Base-by-base conservation (phyloP, 2,329 filamentous ascomycete species). In the Myrmaecium sp. region DNA sequence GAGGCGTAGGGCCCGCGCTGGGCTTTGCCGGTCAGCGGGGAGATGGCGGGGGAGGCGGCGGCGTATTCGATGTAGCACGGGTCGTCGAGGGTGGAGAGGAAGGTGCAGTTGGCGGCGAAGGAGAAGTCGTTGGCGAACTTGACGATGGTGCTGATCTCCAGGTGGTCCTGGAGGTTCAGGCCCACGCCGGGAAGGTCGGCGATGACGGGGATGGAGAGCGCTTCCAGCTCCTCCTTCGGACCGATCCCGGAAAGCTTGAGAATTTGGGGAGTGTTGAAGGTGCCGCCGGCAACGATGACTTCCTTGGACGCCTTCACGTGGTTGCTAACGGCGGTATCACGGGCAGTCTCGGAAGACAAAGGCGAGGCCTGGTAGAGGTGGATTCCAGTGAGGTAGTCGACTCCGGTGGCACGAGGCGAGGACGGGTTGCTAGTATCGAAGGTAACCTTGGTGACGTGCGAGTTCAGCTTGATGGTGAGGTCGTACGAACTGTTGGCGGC, bases 191-290 rank as follows among this genome's bases (percentile, higher is more conserved):
- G 63, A 0, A 68, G 62, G 33, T 74, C 58, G 4, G 60, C 53
- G 11, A 72, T 36, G 1, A 66, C 48, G 2, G 55, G 40, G 34
- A 76, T 74, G n/a, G 54, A 47, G 39, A 66, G 59, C 27, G 54
- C 51, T 12, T 55, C 34, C 5, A 78, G 58, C 35, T 71, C 62
- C 0, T 51, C 41, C 7, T 46, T 39, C 0, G 69, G 68, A 0
- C 72, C 72, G 17, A 77, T 59, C n/a, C 73, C 73, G 27, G 58
- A 66, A 2, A 75, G 60, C 50, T 72, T 68, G 8, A 78, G 62
- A 3, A 78, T 48, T 44, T 77, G 71, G 5, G 70, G 69, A 2
- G 64, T 63, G 48, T 75, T 70, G 47, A 66, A 75, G 1, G 66
- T 60, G 6, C 69, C 69, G 4, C 43, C 59, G 6, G 55, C 46